Evolutionary conservation across 345 rosid species (phyloP), one percentile per base, ranked within the genome.

Genomic region (Brassica nigra): DNA sequence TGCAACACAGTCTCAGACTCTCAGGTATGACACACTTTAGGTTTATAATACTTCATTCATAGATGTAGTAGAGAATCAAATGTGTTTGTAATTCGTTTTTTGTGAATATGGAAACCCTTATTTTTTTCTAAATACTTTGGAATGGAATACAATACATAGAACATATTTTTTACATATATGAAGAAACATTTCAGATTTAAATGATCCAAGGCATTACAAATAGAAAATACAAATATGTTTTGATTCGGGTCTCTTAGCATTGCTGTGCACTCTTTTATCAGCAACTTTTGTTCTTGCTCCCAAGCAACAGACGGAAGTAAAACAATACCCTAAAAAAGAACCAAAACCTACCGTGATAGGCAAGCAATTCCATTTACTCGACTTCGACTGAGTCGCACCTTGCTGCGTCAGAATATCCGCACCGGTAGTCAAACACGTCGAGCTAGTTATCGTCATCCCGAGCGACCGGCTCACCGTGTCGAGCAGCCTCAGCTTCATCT

Each of bases 381-480:
- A 52, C 44, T 93, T 18, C 18, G 18, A 18, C 18, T 18, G 91
- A 5, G 87, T 89, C 12, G 91, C 83, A 28, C 91, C 97, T 81
- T 91, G 89, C 73, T 88, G 89, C 78, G 68, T 75, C 78, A 95
- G 71, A 6, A 93, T 85, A 71, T 91, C 98, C 0, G 85, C 8
- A 1, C 98, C 97, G 0, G 93, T 93, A 0, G 97, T 90, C 81
- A 95, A 70, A 83, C 99, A 93, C 0, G 99, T 89, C 0, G 96
- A 69, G 84, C 85, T 85, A 1, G 99, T 89, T 34, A 95, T 93
- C 55, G 28, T 80, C 76, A 81, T 78, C 34, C 94, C 94, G 8
- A 95, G 77, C 0, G 90, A 87, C 0, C 14, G 29, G 84, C 98
- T 89, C 62, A 95, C 18, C 0, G 89, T 28, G 3, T 77, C 68